phyloP scores from a whole-genome alignment of 495 filamentous ascomycete genomes.

The Penicillium turbatum region DNA sequence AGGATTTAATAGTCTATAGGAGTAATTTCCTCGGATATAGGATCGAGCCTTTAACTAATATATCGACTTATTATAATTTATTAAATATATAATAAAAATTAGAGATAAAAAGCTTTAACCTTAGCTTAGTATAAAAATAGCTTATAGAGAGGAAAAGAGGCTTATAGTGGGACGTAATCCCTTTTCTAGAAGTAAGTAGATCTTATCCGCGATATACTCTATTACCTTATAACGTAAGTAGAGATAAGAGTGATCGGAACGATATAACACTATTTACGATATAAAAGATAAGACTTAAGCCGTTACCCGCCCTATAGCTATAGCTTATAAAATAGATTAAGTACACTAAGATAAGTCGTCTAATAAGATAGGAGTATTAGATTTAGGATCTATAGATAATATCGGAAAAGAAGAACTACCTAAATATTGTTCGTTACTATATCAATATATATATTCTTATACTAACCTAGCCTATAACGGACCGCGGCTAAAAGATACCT shows the following conservation, averaged over 20 bases:
- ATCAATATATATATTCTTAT: too few species aligned
- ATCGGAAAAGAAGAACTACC: too few species aligned
- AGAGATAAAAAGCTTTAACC: neutral
- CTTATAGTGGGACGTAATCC: neutral
- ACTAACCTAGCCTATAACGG: too few species aligned
- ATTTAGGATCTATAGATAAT: neutral
- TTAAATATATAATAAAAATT: neutral
- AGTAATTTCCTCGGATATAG: conserved; percentile 14
- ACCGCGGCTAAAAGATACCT: too few species aligned
- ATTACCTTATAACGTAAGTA: neutral
- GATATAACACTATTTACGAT: neutral
- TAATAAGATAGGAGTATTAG: neutral
- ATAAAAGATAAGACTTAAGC: neutral
- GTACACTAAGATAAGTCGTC: neutral
- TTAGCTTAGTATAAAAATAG: neutral
- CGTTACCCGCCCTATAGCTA: too few species aligned
- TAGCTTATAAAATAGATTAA: too few species aligned
- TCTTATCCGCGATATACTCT: neutral
- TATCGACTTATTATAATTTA: conserved; percentile 4
- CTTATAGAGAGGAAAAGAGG: neutral
- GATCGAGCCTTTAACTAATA: conserved; percentile 2
- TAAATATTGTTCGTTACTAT: too few species aligned
- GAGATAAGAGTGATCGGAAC: neutral
- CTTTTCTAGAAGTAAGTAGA: neutral
- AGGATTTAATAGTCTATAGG: conserved; percentile 11